Conservation (phyloP, 192 early-diverging fungal genomes). For the Rhizoclosmatium sp. region DNA sequence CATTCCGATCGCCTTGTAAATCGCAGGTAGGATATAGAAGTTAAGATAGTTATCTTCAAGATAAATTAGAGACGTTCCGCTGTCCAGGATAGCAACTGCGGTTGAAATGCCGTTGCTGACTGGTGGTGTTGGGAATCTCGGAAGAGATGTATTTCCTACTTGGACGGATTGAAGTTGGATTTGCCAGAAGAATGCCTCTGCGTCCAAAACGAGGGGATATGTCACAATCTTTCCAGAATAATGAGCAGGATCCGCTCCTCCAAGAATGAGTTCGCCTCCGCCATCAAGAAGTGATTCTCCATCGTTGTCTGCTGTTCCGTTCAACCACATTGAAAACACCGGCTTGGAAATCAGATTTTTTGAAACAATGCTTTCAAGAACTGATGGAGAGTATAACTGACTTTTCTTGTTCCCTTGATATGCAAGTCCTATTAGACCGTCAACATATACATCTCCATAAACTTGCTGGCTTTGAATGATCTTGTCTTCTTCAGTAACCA, state of each 20-base stretch:
- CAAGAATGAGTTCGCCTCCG: slow-evolving; percentile 13
- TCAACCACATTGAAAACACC: slow-evolving; percentile 22
- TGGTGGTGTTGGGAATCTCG: neutral
- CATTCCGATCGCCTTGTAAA: neutral
- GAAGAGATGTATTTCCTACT: neutral
- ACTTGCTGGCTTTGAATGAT: slow-evolving; percentile 14
- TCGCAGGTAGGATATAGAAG: neutral
- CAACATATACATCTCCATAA: neutral
- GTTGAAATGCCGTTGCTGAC: neutral
- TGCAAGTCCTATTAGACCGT: slow-evolving; percentile 15
- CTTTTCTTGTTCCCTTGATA: neutral
- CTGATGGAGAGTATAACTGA: slow-evolving; percentile 2
- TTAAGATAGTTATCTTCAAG: neutral
- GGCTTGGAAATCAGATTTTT: slow-evolving; percentile 11
- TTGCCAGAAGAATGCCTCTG: neutral
- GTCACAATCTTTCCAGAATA: neutral
- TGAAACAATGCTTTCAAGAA: neutral
- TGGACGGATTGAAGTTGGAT: neutral
- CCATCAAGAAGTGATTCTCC: too few relatives aligned
- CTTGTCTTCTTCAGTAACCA: slow-evolving; percentile 8
- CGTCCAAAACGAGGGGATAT: neutral
- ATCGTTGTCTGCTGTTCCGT: neutral
- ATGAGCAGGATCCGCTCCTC: neutral
- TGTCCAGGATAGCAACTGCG: neutral
- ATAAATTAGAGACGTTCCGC: slow-evolving; percentile 6